phyloP scores from a whole-genome alignment of 1,139 yeast species.

The Scheffersomyces segobiensis region DNA sequence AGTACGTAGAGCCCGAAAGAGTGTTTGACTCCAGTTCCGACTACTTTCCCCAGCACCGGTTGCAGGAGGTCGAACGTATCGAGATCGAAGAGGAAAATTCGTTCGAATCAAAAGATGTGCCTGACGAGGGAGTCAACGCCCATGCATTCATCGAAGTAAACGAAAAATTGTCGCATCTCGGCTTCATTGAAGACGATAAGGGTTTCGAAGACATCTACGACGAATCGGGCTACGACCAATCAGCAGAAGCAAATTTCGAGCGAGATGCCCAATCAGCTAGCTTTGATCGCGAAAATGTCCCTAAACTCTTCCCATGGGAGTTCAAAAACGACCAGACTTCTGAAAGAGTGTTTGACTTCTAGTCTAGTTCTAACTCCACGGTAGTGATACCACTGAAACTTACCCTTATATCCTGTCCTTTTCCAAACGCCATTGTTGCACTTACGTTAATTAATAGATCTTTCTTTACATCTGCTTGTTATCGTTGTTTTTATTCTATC shows the following conservation, averaged over 20 bases:
- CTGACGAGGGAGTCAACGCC: not conserved
- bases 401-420: not conserved
- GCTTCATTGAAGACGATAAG: slow-evolving; percentile 10
- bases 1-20: slow-evolving; percentile 26
- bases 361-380: not conserved
- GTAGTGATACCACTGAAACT: not conserved
- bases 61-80: slow-evolving; percentile 8
- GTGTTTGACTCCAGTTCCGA: slow-evolving; percentile 29
- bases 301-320: slow-evolving; percentile 43
- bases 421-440: not conserved
- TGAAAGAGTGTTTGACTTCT: slow-evolving; percentile 31
- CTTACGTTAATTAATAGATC: not conserved
- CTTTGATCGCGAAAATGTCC: slow-evolving; percentile 6
- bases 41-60: slow-evolving; percentile 29
- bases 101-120: not conserved
- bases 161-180: slow-evolving; percentile 13
- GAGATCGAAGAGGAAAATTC: slow-evolving; percentile 2
- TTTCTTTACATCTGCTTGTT: not conserved
- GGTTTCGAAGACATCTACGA: slow-evolving; percentile 10
- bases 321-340: slow-evolving; percentile 19
- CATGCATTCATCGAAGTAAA: slow-evolving; percentile 1
- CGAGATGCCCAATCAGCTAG: not conserved
- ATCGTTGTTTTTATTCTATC: not conserved
- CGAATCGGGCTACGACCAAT: not conserved
- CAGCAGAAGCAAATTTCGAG: not conserved